These are phyloP conservation scores for Fusarium avenaceum DNA, from an alignment of 2,329 filamentous ascomycete genomes.

Conservation along the genomic window DNA sequence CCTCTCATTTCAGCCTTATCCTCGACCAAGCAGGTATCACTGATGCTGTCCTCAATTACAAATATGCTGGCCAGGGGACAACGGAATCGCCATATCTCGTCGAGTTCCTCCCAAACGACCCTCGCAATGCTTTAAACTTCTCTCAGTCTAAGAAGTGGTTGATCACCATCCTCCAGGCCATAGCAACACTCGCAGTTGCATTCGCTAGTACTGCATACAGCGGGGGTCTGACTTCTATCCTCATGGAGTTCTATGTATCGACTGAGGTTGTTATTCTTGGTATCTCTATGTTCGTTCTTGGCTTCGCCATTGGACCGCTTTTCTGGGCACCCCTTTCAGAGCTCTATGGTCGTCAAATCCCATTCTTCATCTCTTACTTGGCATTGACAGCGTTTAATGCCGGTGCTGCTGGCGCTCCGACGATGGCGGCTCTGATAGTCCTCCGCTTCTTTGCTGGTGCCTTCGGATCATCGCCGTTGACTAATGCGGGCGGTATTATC, in stretches of 20 bases:
- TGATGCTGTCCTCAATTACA: constrained; percentile 66
- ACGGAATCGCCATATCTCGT: constrained; percentile 76
- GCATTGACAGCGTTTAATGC: constrained; percentile 73
- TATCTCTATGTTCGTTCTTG: constrained; percentile 74
- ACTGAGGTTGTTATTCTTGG: constrained; percentile 70
- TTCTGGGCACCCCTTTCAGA: constrained; percentile 77
- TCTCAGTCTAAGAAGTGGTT: constrained; percentile 71
- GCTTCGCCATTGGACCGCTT: constrained; percentile 72
- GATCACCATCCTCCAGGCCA: constrained; percentile 72
- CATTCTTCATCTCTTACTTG: constrained; percentile 71
- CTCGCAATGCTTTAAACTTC: constrained; percentile 75
- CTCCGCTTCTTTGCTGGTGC: constrained; percentile 76
- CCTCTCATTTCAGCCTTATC: constrained; percentile 66
- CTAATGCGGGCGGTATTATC: constrained; percentile 73
- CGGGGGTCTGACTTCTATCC: constrained; percentile 67
- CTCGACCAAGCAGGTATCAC: constrained; percentile 71
- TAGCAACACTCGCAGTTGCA: constrained; percentile 76
- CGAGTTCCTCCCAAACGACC: constrained; percentile 75
- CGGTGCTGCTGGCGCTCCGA: constrained; percentile 68
- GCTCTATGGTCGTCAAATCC: constrained; percentile 70
- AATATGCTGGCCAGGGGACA: constrained; percentile 73
- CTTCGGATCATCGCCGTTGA: constrained; percentile 73
- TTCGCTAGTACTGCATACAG: constrained; percentile 78
- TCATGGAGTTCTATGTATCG: constrained; percentile 66
- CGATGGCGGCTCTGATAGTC: constrained; percentile 72